These are phyloP conservation scores for Sinapis alba DNA, from an alignment of 441 rosid species.

Conservation along the genomic window DNA sequence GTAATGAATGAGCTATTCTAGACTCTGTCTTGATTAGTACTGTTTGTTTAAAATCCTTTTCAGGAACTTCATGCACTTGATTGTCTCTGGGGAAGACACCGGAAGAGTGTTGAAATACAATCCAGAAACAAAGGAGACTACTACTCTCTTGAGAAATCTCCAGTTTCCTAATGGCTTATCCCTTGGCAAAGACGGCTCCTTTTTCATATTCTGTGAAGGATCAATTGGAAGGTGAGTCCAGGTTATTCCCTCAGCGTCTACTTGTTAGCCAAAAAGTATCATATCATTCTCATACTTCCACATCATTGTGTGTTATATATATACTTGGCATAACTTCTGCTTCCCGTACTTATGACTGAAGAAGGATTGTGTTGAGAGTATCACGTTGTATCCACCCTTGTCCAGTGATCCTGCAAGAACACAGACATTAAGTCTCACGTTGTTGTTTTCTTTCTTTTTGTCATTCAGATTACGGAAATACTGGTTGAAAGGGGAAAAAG, in stretches of 20 bases:
- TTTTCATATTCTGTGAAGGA: constrained; percentile 74
- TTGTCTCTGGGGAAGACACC: constrained; percentile 66
- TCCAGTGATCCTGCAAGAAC: neutral
- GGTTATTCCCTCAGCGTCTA: neutral
- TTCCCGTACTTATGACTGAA: neutral
- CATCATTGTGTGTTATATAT: neutral
- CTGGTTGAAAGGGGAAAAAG: constrained; percentile 89
- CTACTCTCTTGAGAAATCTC: constrained; percentile 63
- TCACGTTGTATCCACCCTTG: constrained; percentile 11
- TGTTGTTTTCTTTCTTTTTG: neutral
- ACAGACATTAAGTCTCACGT: neutral
- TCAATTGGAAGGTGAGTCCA: constrained; percentile 59
- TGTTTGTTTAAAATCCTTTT: constrained; percentile 24
- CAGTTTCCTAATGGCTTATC: constrained; percentile 90
- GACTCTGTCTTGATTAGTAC: too few relatives aligned
- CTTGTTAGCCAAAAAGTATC: neutral
- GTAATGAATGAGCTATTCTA: neutral
- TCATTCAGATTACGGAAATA: constrained; percentile 60
- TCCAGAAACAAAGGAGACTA: constrained; percentile 71
- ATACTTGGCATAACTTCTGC: constrained; percentile 3
- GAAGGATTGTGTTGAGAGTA: neutral
- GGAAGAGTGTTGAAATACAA: constrained; percentile 84
- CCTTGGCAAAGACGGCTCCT: constrained; percentile 80
- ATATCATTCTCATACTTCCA: neutral
- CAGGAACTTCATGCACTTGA: constrained; percentile 82